Base-by-base conservation (phyloP, 306 rosid species). In the Urtica urens region DNA sequence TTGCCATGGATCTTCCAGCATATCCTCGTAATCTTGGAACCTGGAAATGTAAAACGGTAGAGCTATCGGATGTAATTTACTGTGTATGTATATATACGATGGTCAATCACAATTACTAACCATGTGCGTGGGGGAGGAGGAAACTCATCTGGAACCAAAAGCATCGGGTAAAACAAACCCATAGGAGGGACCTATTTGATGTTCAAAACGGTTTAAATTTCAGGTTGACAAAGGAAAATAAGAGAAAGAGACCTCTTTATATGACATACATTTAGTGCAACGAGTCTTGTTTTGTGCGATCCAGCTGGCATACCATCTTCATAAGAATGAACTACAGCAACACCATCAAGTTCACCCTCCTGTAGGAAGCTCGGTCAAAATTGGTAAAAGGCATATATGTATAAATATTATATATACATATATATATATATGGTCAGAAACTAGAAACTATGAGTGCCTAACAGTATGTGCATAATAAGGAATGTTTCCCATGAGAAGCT, bases 71-170 rank as follows among this genome's bases (percentile, higher is more conserved):
- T 7, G 6, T 15, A 20, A 42, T 38, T 27, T 30, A 25, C 22
- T 21, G 13, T 7, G 14, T 4, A 9, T 26, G 38, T 42, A 44
- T 51, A 27, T 50, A 43, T 8, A 31, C 54, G 66, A 34, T 54
- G 50, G 47, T 51, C 13, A 41, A 48, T 53, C 28, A 49, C 3
- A 34, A 33, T 28, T 26, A 68, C 90, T 55, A 50, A 90, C 95
- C 95, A 90, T 40, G 80, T 64, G 25, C 97, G 86, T n/a, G 94
- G 94, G 41, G 97, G 92, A 22, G 85, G 85, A 68, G 95, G 97
- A 84, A 72, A 90, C 61, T 78, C 80, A 29, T 90, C 94, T 16
- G 95, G 95, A 68, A 75, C 93, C 64, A 90, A 67, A 57, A 90
- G 92, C 64, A 11, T 77, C 62, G 97, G 97, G 69, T 66, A 73